Evolutionary conservation across 23 red algal genomes (phyloP).

Genomic region (Gracilariopsis chorda): DNA sequence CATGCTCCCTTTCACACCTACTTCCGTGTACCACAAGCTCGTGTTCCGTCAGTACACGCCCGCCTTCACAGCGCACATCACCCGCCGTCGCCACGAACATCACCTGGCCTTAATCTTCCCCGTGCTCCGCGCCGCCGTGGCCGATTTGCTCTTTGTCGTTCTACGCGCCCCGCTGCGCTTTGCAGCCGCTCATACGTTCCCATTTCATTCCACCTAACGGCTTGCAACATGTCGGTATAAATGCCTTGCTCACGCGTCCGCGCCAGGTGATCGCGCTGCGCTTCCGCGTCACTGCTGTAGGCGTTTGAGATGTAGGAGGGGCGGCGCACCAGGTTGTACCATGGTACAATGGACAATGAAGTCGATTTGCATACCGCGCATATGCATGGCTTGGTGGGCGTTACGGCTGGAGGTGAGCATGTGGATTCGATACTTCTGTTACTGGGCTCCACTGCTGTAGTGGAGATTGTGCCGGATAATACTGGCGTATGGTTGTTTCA

Average conservation of each 20-base stretch:
- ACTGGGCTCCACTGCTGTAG: not conserved
- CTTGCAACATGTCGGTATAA: not conserved
- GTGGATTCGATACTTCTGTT: slow-evolving; percentile 26
- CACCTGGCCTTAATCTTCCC: slow-evolving; percentile 28
- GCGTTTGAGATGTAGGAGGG: not conserved
- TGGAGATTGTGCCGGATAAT: slow-evolving; percentile 27
- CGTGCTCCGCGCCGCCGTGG: slow-evolving; percentile 11
- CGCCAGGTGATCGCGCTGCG: not conserved
- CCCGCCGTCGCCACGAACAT: not conserved
- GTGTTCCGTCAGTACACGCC: slow-evolving; percentile 6
- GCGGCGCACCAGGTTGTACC: not conserved
- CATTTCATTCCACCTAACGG: not conserved
- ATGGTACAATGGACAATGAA: slow-evolving; percentile 21
- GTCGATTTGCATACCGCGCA: slow-evolving; percentile 47
- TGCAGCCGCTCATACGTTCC: not conserved
- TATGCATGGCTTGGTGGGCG: slow-evolving; percentile 38
- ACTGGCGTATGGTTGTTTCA: slow-evolving; percentile 28
- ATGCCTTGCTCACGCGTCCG: not conserved
- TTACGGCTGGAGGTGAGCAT: not conserved
- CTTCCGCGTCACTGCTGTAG: not conserved
- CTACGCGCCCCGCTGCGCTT: not conserved
- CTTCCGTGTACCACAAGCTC: slow-evolving; percentile 21
- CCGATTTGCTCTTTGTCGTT: slow-evolving; percentile 14
- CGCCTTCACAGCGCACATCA: not conserved
- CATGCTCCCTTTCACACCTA: not conserved